Evolutionary conservation across 306 rosid genomes (phyloP).

Genomic region (Cucurbita maxima): DNA sequence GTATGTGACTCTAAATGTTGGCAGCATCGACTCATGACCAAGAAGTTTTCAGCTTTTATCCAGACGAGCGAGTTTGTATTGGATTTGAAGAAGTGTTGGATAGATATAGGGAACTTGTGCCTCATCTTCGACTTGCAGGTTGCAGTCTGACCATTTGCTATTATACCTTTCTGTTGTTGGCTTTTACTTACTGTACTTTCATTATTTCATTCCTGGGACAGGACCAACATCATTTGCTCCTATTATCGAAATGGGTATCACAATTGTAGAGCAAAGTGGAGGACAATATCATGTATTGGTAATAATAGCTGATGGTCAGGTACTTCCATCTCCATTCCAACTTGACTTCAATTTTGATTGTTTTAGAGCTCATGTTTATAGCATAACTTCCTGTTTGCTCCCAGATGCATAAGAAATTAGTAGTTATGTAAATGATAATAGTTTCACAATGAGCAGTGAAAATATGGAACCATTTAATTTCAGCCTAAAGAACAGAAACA

Average conservation of each 20-base stretch:
- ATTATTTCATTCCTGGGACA: conserved; percentile 12
- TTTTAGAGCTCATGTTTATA: background rate
- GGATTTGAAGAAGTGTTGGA: conserved; percentile 91
- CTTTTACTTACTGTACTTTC: conserved; percentile 5
- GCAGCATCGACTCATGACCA: conserved; percentile 92
- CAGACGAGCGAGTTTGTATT: conserved; percentile 63
- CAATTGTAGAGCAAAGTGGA: conserved; percentile 83
- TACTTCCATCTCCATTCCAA: conserved; percentile 11
- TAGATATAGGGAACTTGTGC: conserved; percentile 66
- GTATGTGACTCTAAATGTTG: conserved; percentile 15
- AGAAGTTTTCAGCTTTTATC: conserved; percentile 82
- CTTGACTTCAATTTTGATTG: conserved; percentile 2
- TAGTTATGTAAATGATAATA: background rate
- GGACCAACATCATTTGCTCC: conserved; percentile 99
- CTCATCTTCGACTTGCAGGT: conserved; percentile 85
- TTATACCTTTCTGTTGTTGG: background rate
- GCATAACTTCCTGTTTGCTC: background rate
- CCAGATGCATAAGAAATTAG: background rate
- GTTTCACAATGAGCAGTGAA: background rate
- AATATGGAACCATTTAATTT: background rate
- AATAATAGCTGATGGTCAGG: conserved; percentile 97
- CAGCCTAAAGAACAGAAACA: background rate
- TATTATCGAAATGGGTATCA: conserved; percentile 79
- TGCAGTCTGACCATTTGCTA: conserved; percentile 3
- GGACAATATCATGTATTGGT: conserved; percentile 90